Evolutionary conservation across 1,284 basidiomycete genomes (phyloP), one percentile per base, ranked within the genome.

Genomic region (Amylostereum areolatum): DNA sequence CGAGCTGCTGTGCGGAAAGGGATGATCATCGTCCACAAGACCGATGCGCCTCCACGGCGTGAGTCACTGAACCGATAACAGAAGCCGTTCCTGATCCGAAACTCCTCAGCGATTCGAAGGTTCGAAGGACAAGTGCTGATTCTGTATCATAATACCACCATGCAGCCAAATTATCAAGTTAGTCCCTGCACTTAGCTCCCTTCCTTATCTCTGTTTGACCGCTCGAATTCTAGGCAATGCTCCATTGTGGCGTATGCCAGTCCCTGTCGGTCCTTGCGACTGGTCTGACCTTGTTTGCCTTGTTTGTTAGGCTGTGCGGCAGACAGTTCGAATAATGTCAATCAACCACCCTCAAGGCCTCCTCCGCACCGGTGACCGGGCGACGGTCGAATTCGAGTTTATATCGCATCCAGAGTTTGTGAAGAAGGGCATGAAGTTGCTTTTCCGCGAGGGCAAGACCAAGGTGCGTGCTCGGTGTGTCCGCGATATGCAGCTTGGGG

Each of bases 401-500:
- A 88, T 93, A 54, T 85, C 88, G 8, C 88, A 88, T 49, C 89
- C 92, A 1, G 94, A 97, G 70, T 95, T 83, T 63, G 74, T 97
- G 58, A 94, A 93, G 65, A 85, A 85, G 57, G 94, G 94, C 6
- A 92, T 92, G 82, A 90, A 94, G 65, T 74, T 97, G 30, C 68
- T 97, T 12, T 91, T 96, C 64, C 77, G 94, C 44, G 94, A 97
- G 67, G 93, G 92, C 4, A 92, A 92, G 72, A 95, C 92, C 1
- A 96, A 95, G 75, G 91, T 88, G 47, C 43, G 52, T 39, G 18
- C 25, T 11, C 28, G 6, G 18, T 18, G 18, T 18, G 18, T 18
- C 18, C 18, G 18, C 18, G 18, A 18, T 18, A 18, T 18, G 18
- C 18, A 18, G 18, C 18, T 18, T 18, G 18, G 18, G 18, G n/a